Conservation (phyloP, 148 eudicot genomes). For the Cornus kousa region DNA sequence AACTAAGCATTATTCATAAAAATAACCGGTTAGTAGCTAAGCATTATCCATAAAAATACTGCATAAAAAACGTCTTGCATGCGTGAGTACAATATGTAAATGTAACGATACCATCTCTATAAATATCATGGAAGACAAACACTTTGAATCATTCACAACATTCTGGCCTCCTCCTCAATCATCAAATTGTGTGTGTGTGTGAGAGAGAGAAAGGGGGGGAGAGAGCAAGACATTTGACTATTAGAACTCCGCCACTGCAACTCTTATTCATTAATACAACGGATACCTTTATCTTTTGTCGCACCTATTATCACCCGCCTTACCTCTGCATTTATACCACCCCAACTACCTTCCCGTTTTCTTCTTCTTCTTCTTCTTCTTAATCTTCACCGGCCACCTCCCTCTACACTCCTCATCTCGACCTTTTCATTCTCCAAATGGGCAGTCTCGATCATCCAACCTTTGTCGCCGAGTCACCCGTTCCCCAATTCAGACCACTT, state of each 20-base stretch:
- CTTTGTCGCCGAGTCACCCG: neutral
- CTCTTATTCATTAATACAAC: neutral
- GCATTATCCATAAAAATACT: too few species aligned
- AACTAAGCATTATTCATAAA: too few species aligned
- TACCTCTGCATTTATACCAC: neutral
- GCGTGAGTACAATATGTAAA: too few species aligned
- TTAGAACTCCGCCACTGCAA: neutral
- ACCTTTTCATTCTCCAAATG: neutral
- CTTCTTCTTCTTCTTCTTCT: neutral
- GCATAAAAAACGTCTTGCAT: too few species aligned
- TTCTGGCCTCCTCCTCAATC: too few species aligned
- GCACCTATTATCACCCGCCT: neutral
- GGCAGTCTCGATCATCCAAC: slow-evolving; percentile 13
- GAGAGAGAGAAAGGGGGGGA: too few species aligned
- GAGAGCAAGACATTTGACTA: neutral
- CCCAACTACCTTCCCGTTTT: too few species aligned
- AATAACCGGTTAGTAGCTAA: too few species aligned
- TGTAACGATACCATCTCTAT: too few species aligned
- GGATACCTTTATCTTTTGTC: neutral
- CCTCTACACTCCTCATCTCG: neutral
- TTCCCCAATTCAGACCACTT: slow-evolving; percentile 28
- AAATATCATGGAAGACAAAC: too few species aligned
- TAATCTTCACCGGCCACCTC: neutral
- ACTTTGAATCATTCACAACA: too few species aligned
- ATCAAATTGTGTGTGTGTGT: too few species aligned